Conservation (phyloP, 225 moss, liverwort and hornwort species). For the Asterella californica region DNA sequence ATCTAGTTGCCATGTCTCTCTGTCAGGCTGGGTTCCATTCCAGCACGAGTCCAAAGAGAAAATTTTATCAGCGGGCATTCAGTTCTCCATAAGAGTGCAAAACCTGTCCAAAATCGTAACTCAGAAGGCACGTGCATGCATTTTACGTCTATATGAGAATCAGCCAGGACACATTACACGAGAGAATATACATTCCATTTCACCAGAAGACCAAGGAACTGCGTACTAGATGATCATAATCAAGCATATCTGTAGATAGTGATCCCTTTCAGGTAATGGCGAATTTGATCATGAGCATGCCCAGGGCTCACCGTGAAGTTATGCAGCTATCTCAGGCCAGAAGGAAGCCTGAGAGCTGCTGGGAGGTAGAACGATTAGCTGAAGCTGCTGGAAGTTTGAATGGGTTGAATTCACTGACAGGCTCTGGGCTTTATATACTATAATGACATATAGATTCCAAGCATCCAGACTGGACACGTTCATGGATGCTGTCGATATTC, state of each 20-base stretch:
- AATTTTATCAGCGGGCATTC: background rate
- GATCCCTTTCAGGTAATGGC: background rate
- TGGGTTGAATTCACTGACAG: too few relatives aligned
- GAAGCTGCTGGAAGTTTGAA: too few relatives aligned
- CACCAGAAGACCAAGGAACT: background rate
- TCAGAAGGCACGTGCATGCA: background rate
- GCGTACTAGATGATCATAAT: too few relatives aligned
- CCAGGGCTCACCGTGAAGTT: background rate
- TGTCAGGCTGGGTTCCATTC: background rate
- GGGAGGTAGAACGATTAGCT: background rate
- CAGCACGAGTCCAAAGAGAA: background rate
- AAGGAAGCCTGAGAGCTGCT: constrained; percentile 5
- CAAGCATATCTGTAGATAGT: background rate
- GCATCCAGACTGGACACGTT: too few relatives aligned
- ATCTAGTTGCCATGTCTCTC: constrained; percentile 3
- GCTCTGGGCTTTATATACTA: too few relatives aligned
- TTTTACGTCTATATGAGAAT: background rate
- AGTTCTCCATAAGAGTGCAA: background rate
- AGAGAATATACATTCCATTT: background rate
- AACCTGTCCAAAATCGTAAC: too few relatives aligned
- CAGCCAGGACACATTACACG: too few relatives aligned
- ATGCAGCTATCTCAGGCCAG: constrained; percentile 5
- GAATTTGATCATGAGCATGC: background rate
- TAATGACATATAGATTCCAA: too few relatives aligned
- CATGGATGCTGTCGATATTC: too few relatives aligned